These are phyloP conservation scores for Beta lomatogona DNA, from an alignment of 179 eudicot species.

Conservation along the genomic window DNA sequence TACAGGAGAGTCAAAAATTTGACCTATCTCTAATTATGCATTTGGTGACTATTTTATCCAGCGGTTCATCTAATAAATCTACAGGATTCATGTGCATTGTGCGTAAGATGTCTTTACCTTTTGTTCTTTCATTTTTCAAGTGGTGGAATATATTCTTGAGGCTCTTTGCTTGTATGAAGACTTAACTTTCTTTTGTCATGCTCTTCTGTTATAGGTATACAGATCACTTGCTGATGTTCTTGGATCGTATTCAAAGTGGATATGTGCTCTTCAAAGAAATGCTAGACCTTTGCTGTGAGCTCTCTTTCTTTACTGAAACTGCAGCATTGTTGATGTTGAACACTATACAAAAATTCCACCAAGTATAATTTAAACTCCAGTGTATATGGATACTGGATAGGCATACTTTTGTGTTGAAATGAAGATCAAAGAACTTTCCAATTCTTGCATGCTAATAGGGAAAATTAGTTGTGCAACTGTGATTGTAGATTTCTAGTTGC, in stretches of 20 bases:
- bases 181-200: conserved; percentile 18
- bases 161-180: conserved; percentile 10
- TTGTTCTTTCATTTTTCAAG: not conserved
- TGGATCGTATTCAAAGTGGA: conserved; percentile 94
- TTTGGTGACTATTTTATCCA: conserved; percentile 70
- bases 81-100: conserved; percentile 90
- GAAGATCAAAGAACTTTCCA: not conserved
- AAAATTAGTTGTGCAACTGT: not conserved
- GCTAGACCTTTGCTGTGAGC: conserved; percentile 83
- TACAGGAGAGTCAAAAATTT: conserved; percentile 62
- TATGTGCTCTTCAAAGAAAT: conserved; percentile 59
- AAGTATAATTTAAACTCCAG: not conserved
- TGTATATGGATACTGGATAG: conserved; percentile 15
- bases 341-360: not conserved
- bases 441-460: not conserved
- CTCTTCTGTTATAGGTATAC: conserved; percentile 61
- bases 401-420: not conserved
- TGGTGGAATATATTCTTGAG: conserved; percentile 6
- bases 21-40: conserved; percentile 67
- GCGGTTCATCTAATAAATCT: conserved; percentile 49
- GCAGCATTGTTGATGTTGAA: conserved; percentile 1
- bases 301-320: conserved; percentile 22
- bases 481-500: not conserved
- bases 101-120: conserved; percentile 32
- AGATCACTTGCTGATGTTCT: conserved; percentile 90